These are phyloP conservation scores for Tuber brumale DNA, from an alignment of 495 filamentous ascomycete species.

Conservation along the genomic window DNA sequence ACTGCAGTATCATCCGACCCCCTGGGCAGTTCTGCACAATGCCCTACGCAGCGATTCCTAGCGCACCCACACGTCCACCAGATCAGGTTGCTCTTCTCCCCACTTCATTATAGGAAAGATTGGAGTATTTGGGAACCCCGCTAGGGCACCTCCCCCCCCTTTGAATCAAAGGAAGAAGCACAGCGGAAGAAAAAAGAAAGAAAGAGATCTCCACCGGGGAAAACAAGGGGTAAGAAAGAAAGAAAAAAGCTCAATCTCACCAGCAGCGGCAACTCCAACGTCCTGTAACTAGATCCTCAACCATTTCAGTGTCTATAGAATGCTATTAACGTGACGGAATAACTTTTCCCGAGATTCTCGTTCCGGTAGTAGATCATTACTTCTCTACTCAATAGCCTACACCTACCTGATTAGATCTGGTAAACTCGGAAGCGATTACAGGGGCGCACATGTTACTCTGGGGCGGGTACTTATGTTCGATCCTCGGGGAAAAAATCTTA, in stretches of 20 bases:
- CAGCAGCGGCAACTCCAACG: background rate
- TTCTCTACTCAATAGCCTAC: background rate
- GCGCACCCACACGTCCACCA: background rate
- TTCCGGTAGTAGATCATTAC: background rate
- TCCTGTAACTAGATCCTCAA: background rate
- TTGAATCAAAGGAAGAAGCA: background rate
- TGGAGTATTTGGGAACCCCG: background rate
- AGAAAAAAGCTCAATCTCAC: background rate
- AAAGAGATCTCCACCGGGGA: background rate
- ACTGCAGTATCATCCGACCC: background rate
- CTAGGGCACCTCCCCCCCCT: background rate
- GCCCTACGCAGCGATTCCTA: background rate
- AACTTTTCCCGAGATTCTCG: background rate
- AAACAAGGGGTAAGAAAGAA: background rate
- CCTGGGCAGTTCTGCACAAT: background rate
- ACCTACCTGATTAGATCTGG: background rate
- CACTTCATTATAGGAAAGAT: background rate
- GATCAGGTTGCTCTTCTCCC: background rate
- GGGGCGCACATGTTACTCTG: background rate
- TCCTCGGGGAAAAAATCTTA: background rate
- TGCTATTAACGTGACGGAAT: background rate
- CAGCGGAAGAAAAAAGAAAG: background rate
- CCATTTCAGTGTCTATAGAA: background rate
- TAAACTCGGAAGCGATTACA: background rate
- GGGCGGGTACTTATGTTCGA: background rate